A percentile compares a stretch with the other conserved stretches of the same genome.
Conservation (phyloP, 169 alveolate species). For the Plasmodium chabaudi region DNA sequence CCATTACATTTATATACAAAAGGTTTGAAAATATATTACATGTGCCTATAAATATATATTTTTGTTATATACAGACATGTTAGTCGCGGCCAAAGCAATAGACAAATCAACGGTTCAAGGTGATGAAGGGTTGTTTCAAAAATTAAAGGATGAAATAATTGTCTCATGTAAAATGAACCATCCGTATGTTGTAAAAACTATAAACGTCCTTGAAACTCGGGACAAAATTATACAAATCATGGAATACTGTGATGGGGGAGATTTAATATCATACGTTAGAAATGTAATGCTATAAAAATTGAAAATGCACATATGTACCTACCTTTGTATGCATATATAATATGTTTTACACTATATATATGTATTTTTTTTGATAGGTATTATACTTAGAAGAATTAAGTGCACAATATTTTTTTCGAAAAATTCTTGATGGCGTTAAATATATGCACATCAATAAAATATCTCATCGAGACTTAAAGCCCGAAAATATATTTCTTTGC, state of each 20-base stretch:
- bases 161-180: conserved; percentile 84
- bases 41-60: neutral
- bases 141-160: conserved; percentile 84
- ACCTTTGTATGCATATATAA: neutral
- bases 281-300: conserved; percentile 76
- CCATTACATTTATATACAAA: too few species aligned
- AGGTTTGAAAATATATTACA: neutral
- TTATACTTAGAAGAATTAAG: conserved; percentile 79
- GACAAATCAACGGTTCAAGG: conserved; percentile 80
- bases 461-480: conserved; percentile 94
- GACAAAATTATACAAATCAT: conserved; percentile 86
- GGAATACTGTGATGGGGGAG: conserved; percentile 94
- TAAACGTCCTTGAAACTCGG: conserved; percentile 84
- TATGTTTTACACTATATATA: neutral
- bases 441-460: conserved; percentile 88
- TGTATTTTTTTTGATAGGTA: conserved; percentile 29
- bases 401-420: conserved; percentile 85
- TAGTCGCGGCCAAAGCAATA: conserved; percentile 82
- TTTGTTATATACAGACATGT: neutral
- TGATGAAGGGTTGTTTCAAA: conserved; percentile 77
- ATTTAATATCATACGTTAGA: conserved; percentile 90
- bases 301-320: neutral
- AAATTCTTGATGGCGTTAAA: conserved; percentile 84
- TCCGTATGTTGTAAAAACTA: conserved; percentile 85
- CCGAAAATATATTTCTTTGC: conserved; percentile 93